Evolutionary conservation across 441 rosid genomes (phyloP).

Genomic region (Aquilaria agallochum): DNA sequence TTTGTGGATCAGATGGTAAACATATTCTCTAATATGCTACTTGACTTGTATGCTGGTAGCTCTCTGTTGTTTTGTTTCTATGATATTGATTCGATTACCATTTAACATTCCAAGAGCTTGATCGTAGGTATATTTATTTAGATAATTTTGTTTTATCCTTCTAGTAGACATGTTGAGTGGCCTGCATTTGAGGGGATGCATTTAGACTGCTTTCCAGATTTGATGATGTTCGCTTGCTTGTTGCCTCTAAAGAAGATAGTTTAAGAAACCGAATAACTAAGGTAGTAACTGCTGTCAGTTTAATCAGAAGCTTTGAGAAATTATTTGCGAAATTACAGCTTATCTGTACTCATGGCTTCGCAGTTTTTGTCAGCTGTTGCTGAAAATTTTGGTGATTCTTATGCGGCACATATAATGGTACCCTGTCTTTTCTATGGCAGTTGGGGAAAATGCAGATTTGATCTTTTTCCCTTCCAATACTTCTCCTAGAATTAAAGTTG

Average conservation of each 20-base stretch:
- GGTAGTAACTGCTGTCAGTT: slow-evolving; percentile 29
- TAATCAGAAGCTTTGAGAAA: background rate
- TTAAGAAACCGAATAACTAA: slow-evolving; percentile 70
- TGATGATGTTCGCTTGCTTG: slow-evolving; percentile 70
- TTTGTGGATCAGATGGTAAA: slow-evolving; percentile 34
- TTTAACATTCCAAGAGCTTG: slow-evolving; percentile 3
- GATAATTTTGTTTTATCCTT: slow-evolving; percentile 20
- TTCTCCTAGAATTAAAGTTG: slow-evolving; percentile 67
- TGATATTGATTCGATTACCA: slow-evolving; percentile 7
- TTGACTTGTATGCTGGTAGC: slow-evolving; percentile 66
- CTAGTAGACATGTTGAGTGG: slow-evolving; percentile 74
- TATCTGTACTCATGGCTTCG: slow-evolving; percentile 20
- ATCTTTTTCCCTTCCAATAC: slow-evolving; percentile 48
- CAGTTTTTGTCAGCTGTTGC: slow-evolving; percentile 80
- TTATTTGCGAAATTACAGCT: slow-evolving; percentile 7
- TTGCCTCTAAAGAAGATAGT: slow-evolving; percentile 78
- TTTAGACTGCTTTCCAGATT: slow-evolving; percentile 74
- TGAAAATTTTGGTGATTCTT: slow-evolving; percentile 59
- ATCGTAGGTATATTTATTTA: slow-evolving; percentile 10
- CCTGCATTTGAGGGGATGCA: slow-evolving; percentile 87
- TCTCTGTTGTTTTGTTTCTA: slow-evolving; percentile 7
- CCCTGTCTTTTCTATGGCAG: slow-evolving; percentile 76
- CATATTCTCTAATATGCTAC: slow-evolving; percentile 43
- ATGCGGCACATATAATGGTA: slow-evolving; percentile 67
- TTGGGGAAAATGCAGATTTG: slow-evolving; percentile 73